These are phyloP conservation scores for Pachysandra terminalis DNA, from an alignment of 164 flowering plant genomes.

Conservation along the genomic window DNA sequence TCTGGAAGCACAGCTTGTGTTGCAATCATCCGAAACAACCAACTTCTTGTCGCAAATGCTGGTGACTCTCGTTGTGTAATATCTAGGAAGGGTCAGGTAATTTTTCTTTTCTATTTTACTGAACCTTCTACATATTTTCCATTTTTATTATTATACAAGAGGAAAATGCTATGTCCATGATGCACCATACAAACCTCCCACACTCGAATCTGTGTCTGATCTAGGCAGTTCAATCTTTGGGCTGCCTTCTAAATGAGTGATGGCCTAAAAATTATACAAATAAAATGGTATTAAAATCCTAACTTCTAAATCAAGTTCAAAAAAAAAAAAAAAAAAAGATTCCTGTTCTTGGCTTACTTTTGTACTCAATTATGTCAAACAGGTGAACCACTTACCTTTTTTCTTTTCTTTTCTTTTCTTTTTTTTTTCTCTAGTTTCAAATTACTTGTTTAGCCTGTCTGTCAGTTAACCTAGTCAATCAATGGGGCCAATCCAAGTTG, in stretches of 20 bases:
- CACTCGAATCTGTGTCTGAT: background rate
- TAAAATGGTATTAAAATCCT: too few species aligned
- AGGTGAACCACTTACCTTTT: too few species aligned
- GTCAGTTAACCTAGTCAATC: background rate
- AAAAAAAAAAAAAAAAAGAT: too few species aligned
- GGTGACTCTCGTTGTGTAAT: conserved; percentile 99
- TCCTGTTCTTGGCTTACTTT: too few species aligned
- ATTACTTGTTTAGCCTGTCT: too few species aligned
- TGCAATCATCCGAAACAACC: conserved; percentile 74
- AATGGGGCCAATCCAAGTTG: background rate
- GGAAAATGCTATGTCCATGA: background rate
- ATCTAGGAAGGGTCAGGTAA: conserved; percentile 96
- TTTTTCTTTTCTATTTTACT: background rate
- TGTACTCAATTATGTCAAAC: too few species aligned
- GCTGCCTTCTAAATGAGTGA: background rate
- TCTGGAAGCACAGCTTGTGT: conserved; percentile 99
- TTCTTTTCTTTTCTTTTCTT: too few species aligned
- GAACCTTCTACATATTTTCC: background rate
- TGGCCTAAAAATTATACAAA: too few species aligned
- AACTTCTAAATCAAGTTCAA: too few species aligned
- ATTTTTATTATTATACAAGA: background rate
- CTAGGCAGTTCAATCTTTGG: background rate
- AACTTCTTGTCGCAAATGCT: conserved; percentile 94
- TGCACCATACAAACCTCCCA: background rate
- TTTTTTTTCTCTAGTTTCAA: too few species aligned